Conservation (phyloP, 2,329 filamentous ascomycete genomes). For the Exutisphaerella laricina region DNA sequence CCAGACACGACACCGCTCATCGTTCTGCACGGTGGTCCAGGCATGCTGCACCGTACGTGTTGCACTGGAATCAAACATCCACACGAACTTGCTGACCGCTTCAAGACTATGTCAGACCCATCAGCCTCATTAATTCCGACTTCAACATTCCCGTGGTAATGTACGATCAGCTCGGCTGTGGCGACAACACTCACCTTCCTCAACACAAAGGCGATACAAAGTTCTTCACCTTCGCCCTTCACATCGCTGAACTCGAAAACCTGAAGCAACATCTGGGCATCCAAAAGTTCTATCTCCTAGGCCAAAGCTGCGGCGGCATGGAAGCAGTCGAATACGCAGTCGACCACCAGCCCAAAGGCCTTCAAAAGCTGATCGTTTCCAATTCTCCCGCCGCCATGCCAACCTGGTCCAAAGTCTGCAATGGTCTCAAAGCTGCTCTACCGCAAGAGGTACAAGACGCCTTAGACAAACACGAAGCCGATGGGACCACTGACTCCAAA, state of each 20-base stretch:
- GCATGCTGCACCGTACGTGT: constrained; percentile 25
- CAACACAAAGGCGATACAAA: constrained; percentile 39
- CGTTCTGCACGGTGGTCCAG: constrained; percentile 42
- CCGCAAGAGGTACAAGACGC: constrained; percentile 27
- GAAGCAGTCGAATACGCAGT: constrained; percentile 41
- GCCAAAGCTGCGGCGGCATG: constrained; percentile 52
- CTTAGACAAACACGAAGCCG: constrained; percentile 22
- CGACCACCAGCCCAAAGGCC: constrained; percentile 27
- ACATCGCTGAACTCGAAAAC: constrained; percentile 47
- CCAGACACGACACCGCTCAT: constrained; percentile 29
- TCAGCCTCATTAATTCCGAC: constrained; percentile 33
- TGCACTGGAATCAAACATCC: not conserved
- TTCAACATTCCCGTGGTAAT: constrained; percentile 43
- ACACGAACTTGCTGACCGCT: constrained; percentile 1
- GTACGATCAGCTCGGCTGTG: constrained; percentile 50
- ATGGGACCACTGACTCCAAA: constrained; percentile 23
- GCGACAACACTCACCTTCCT: constrained; percentile 44
- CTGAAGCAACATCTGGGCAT: constrained; percentile 40
- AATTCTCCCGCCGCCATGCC: constrained; percentile 26
- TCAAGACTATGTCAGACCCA: constrained; percentile 30
- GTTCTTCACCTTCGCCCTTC: constrained; percentile 47
- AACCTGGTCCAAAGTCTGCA: constrained; percentile 26
- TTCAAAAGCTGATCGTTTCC: constrained; percentile 35
- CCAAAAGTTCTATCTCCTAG: constrained; percentile 39
- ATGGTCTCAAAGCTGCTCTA: constrained; percentile 20